Evolutionary conservation across 148 eudicot genomes (phyloP), one percentile per base, ranked within the genome.

Genomic region (Diospyros kaki): DNA sequence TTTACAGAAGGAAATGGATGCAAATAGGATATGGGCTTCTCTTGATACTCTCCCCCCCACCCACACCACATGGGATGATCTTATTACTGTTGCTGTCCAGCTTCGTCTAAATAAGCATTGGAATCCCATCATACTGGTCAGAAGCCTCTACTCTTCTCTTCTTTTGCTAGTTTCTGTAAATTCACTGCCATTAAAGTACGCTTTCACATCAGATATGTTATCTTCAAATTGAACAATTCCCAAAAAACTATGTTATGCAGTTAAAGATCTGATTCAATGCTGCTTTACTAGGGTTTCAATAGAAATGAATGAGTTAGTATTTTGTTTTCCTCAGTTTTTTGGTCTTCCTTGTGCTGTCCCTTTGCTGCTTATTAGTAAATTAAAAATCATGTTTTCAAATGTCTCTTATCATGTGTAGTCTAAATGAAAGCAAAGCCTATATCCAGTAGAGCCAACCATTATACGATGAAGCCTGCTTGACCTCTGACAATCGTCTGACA

Each of bases 51-150:
- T 93, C 75, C 86, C 98, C 61, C 85, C 75, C 63, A 90, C 92
- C 67, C 81, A 89, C 69, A 82, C 85, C 62, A 86, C 89, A 28
- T 93, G 96, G 98, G 93, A 93, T 70, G 98, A 93, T 59, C 61
- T 93, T 4, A 83, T 93, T 46, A 89, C 80, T 71, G 87, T 88
- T 65, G 76, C 84, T 63, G 96, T 93, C 69, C 98, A 89, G 74
- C 84, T 93, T 64, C 96, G 93, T 58, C 70, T 90, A 52, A 89
- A 82, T 71, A 93, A 91, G 63, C 69, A 66, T 66, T 93, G 96
- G 98, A 88, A 88, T 80, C 80, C 78, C 52, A 86, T 93, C 76
- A 73, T 93, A 78, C 44, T 78, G 89, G 98, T 89, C 74, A 75
- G 78, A 45, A 60, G 59, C 68, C 11, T 48, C 17, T 48, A 4